Evolutionary conservation across 495 filamentous ascomycete genomes (phyloP).

Genomic region (Aspergillus baeticus): DNA sequence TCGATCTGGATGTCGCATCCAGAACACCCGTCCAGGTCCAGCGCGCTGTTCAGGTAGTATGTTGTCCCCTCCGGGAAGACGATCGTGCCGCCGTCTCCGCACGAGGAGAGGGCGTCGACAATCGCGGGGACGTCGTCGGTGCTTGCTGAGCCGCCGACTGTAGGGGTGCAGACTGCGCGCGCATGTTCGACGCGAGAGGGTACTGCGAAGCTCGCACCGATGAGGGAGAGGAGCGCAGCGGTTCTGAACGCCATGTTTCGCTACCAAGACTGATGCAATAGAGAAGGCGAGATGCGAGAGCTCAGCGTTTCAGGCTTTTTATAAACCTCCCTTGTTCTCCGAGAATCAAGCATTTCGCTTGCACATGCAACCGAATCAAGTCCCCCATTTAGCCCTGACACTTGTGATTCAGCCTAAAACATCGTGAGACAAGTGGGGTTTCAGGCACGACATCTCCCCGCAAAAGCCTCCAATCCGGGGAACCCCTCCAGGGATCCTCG

Average conservation of each 20-base stretch:
- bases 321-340: no score
- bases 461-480: background rate
- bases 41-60: slow-evolving; percentile 39
- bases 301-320: background rate
- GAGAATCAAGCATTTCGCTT: no score
- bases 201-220: background rate
- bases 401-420: no score
- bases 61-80: slow-evolving; percentile 39
- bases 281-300: background rate
- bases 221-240: background rate
- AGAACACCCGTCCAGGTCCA: slow-evolving; percentile 36
- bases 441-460: no score
- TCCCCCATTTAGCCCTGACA: no score
- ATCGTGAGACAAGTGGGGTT: no score
- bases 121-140: slow-evolving; percentile 43
- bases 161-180: slow-evolving; percentile 34
- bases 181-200: background rate
- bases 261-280: background rate
- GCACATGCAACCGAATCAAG: no score
- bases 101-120: slow-evolving; percentile 32
- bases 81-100: slow-evolving; percentile 42
- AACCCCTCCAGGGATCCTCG: background rate
- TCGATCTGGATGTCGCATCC: slow-evolving; percentile 44
- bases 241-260: background rate
- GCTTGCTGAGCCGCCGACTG: slow-evolving; percentile 23